Evolutionary conservation across 108 stramenopile genomes (phyloP), one percentile per base, ranked within the genome.

Genomic region (Cylindrotheca closterium): DNA sequence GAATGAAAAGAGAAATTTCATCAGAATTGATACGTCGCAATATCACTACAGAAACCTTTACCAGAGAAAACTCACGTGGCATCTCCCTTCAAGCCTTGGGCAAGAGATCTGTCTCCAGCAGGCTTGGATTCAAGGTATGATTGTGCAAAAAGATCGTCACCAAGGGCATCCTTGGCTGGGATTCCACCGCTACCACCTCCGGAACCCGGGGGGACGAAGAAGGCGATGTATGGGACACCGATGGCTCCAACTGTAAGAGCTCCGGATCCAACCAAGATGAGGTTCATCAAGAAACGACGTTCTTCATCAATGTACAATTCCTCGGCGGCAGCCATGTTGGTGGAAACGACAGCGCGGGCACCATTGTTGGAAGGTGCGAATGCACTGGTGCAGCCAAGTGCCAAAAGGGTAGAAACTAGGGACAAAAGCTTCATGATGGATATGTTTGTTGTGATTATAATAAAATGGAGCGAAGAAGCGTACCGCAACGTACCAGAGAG

Each of bases 1-100:
- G 37, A 42, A 42, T 10, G 7, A n/a, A 15, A 42, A 42, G 12
- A 52, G 51, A 52, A 25, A n/a, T 17, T 24, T 1, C 19, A 57
- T 52, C 5, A 3, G 24, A 47, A 37, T 42, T 21, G 31, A 1
- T 18, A 56, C 5, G 17, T 26, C 45, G 42, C 7, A 42, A 42
- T 42, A 10, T 15, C 10, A 7, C 10, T 42, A 42, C 37, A 52
- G 7, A 51, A 66, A 17, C 67, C 75, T 58, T 47, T 68, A 45
- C 7, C 7, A 15, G 37, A 10, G 7, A 42, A 42, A 10, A 42
- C 37, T 42, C 37, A 42, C 37, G 98, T 98, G 51, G 98, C 96
- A 89, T 98, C 98, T 71, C 98, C 98, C 89, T 96, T 97, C 70
- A 98, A 81, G 58, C 98, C 98, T 72, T 97, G 95, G 26, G 94